These are phyloP conservation scores for Coemansia sp. DNA, from an alignment of 192 early-diverging fungal species.

Conservation along the genomic window DNA sequence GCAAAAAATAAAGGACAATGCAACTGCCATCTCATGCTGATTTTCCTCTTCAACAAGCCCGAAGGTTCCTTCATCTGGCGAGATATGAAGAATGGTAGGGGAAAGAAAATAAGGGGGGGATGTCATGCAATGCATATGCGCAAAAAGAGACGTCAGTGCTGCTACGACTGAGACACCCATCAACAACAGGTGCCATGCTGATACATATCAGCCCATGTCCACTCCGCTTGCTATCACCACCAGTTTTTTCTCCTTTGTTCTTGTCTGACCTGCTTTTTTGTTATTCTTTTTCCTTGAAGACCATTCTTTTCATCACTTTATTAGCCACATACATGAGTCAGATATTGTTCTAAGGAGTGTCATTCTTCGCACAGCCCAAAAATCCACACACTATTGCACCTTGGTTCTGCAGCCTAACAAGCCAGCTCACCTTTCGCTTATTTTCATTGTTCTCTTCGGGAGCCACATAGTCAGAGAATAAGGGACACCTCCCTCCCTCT, in stretches of 20 bases:
- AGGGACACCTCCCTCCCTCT: neutral
- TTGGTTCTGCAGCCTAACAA: constrained; percentile 9
- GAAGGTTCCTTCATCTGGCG: neutral
- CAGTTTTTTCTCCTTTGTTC: neutral
- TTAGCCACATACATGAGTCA: constrained; percentile 11
- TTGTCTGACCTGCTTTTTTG: neutral
- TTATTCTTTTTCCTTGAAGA: constrained; percentile 1
- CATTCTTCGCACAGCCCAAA: neutral
- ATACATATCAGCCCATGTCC: neutral
- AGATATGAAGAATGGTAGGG: neutral
- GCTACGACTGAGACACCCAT: constrained; percentile 3
- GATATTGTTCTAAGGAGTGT: constrained; percentile 2
- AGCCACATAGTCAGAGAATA: neutral
- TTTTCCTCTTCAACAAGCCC: neutral
- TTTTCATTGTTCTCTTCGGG: neutral
- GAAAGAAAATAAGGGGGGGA: neutral
- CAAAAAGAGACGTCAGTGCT: constrained; percentile 11
- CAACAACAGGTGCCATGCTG: neutral
- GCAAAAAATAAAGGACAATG: constrained; percentile 1
- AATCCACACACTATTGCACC: constrained; percentile 7
- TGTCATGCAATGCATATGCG: constrained; percentile 10
- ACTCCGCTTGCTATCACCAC: neutral
- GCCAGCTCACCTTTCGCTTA: neutral
- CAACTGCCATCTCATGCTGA: neutral
- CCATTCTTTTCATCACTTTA: constrained; percentile 8